These are phyloP conservation scores for Aspergillus tamarii DNA, from an alignment of 2,329 filamentous ascomycete genomes.

Conservation along the genomic window DNA sequence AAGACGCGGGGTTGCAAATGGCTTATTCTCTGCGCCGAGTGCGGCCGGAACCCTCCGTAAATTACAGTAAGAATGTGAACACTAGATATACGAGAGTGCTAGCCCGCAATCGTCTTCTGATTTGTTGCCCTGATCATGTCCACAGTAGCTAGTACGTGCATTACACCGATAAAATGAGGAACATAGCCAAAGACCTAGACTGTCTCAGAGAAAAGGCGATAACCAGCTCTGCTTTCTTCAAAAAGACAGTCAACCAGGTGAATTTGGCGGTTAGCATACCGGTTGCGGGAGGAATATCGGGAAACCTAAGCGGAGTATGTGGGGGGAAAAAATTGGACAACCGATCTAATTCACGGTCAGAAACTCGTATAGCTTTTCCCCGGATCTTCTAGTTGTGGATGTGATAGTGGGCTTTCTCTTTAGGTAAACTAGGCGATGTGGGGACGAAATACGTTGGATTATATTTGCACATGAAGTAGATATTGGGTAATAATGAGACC, in stretches of 20 bases:
- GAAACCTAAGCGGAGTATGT: not conserved
- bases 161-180: not conserved
- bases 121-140: not conserved
- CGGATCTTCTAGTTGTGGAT: not conserved
- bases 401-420: not conserved
- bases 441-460: not conserved
- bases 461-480: not conserved
- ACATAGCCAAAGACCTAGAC: accelerated
- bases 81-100: not conserved
- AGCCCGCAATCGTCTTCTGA: not conserved
- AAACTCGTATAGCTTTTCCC: not conserved
- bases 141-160: not conserved
- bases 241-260: not conserved
- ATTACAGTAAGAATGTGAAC: not conserved
- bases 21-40: not conserved
- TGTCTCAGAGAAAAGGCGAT: accelerated
- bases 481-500: not conserved
- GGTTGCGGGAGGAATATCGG: not conserved
- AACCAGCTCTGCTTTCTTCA: not conserved
- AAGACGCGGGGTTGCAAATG: not conserved
- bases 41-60: not conserved
- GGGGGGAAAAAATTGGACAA: not conserved
- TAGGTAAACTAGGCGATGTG: not conserved
- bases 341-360: not conserved
- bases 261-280: not conserved